Conservation (phyloP, 345 rosid species). For the Ceriops tagal region DNA sequence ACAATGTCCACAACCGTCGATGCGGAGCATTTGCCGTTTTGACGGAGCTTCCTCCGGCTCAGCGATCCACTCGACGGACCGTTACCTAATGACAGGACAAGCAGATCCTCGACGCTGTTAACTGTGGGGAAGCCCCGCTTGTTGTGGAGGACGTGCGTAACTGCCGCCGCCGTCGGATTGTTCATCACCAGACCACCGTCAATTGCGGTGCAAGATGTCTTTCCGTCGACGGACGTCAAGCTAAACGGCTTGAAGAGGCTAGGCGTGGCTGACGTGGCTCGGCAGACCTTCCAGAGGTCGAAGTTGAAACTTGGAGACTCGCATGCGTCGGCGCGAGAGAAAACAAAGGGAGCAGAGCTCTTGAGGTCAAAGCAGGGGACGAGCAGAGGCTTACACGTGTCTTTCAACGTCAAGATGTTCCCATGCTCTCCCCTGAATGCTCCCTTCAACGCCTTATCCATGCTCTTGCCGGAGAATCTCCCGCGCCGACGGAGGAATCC, state of each 20-base stretch:
- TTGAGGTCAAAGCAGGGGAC: constrained; percentile 94
- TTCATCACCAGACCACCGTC: constrained; percentile 98
- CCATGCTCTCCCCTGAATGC: constrained; percentile 63
- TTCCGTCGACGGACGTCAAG: constrained; percentile 69
- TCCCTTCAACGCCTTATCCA: constrained; percentile 61
- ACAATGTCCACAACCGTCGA: constrained; percentile 68
- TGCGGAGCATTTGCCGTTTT: constrained; percentile 64
- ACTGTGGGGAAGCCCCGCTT: constrained; percentile 84
- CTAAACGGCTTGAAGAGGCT: constrained; percentile 73
- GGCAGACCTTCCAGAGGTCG: constrained; percentile 87
- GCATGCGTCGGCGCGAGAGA: constrained; percentile 93
- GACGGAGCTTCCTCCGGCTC: constrained; percentile 28
- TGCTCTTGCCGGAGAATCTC: constrained; percentile 63
- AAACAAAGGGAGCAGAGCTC: constrained; percentile 91
- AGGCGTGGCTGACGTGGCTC: constrained; percentile 89
- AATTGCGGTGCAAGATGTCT: constrained; percentile 69
- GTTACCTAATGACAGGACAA: constrained; percentile 81
- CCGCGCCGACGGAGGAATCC: constrained; percentile 46
- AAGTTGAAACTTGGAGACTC: constrained; percentile 89
- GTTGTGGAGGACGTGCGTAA: constrained; percentile 95
- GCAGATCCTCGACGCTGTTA: constrained; percentile 80
- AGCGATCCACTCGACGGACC: constrained; percentile 41
- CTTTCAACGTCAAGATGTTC: constrained; percentile 60
- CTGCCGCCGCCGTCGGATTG: constrained; percentile 92
- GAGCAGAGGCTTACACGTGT: constrained; percentile 91